These are phyloP conservation scores for Flaveria sonorensis DNA, from an alignment of 129 eudicot species.

Conservation along the genomic window DNA sequence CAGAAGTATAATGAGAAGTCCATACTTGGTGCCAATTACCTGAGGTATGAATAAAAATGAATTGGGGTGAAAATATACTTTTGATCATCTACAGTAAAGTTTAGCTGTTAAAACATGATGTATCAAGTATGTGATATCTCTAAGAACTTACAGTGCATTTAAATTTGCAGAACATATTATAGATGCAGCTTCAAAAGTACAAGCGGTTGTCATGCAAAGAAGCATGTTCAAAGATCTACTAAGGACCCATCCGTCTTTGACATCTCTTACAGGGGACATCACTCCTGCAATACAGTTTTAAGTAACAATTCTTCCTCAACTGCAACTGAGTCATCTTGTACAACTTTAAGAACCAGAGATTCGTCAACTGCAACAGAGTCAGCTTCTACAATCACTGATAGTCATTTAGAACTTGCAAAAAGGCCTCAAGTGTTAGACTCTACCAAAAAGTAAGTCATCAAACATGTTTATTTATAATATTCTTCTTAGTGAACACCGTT, in stretches of 20 bases:
- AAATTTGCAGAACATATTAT: constrained; percentile 18
- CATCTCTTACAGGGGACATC: neutral
- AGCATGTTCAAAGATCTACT: neutral
- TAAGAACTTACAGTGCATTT: neutral
- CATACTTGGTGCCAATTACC: neutral
- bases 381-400: neutral
- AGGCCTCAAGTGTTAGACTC: neutral
- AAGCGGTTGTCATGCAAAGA: neutral
- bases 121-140: neutral
- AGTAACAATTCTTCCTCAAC: neutral
- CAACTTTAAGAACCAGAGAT: neutral
- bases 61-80: neutral
- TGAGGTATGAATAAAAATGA: constrained; percentile 5
- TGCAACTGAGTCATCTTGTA: neutral
- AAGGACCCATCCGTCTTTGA: constrained; percentile 16
- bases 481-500: neutral
- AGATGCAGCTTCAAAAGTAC: neutral
- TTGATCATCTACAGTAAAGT: neutral
- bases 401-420: constrained; percentile 5
- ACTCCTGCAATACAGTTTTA: constrained; percentile 3
- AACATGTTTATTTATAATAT: neutral
- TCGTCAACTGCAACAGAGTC: constrained; percentile 11
- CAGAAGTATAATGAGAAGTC: neutral
- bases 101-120: neutral
- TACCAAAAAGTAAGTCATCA: constrained; percentile 14